Base-by-base conservation (phyloP, 228 moss, liverwort and hornwort species). In the Sphagnum fallax region DNA sequence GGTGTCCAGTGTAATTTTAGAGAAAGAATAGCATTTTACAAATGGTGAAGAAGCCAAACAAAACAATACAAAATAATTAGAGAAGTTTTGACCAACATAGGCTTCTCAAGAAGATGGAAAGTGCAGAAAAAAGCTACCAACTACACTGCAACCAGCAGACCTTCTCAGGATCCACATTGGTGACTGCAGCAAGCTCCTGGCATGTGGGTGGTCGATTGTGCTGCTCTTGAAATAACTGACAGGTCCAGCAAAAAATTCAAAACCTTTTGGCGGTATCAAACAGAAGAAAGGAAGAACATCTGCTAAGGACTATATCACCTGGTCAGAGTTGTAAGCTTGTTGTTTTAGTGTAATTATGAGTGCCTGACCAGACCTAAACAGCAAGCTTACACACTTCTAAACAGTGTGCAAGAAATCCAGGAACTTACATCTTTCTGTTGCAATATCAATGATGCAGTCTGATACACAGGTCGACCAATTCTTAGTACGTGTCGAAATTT, bases 401-500 rank as follows among this genome's bases (percentile, higher is more conserved):
- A 52, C 6, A 67, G 11, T 9, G 6, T 14, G 18, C 58, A 18
- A 16, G 52, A 12, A 13, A 6, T 8, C 55, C 5, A 47, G 8
- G 4, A 57, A 66, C 78, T 67, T 76, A 84, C 79, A 70, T 87
- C 84, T 62, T 87, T 93, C 15, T 84, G 88, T 52, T 75, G 75
- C 4, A 98, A 85, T 64, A 93, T 76, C 5, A 79, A 62, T 2
- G 96, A 89, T 5, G 86, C 79, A 55, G 81, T 87, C 53, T 77
- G 72, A 66, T 90, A 91, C 0, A 94, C 90, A 16, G 73, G 86
- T 76, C 83, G 80, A 14, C 93, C 90, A 10, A 93, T 87, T 69
- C 93, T 81, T 67, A 98, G 66, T 10, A 87, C 98, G 64, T 81
- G 78, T 18, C 86, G 90, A 68, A 98, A 89, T 57, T 92, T 94